Evolutionary conservation across 176 grass and related monocot genomes (phyloP), one percentile per base, ranked within the genome.

Genomic region (Leersia perrieri): DNA sequence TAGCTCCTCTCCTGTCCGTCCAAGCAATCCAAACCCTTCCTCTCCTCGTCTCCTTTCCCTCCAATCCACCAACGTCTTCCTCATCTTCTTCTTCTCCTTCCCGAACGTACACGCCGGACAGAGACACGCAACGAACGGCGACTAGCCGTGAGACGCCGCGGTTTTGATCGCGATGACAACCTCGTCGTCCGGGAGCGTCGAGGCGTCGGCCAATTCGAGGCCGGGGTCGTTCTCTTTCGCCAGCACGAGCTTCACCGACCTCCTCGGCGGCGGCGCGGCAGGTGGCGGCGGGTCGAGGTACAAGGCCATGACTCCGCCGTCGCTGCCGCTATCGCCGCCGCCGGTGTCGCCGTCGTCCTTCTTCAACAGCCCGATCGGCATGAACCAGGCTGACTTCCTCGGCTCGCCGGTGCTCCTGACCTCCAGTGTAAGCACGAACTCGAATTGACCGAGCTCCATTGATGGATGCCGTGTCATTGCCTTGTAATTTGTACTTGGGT

Each of bases 181-280:
- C 49, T 97, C 95, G 79, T 88, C 92, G 26, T 88, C 88, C 11
- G 86, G 92, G 62, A 97, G 90, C 85, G 70, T 94, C 11, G 92
- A 94, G 45, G 75, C 87, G 61, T 86, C 94, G 45, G 82, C 75
- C 41, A 90, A 76, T 67, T 90, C 89, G 8, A 74, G 55, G 78
- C 79, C 76, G 0, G 58, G 82, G 0, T 40, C 85, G 4, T 92
- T 92, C 79, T 86, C 91, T 49, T 81, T 90, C 84, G 42, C 84
- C 12, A 84, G 70, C 69, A 38, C 82, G 27, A 80, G 80, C 61
- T 88, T 90, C 87, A 88, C 90, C 5, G 82, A 93, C 57, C 75
- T 96, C 60, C 74, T 88, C 26, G 33, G 49, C 0, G 77, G 86
- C 20, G 68, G 68, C n/a, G 8, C 18, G 8, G 66, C 32, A 5